Base-by-base conservation (phyloP, 768 basidiomycete species). In the Pleurotus cornucopiae region DNA sequence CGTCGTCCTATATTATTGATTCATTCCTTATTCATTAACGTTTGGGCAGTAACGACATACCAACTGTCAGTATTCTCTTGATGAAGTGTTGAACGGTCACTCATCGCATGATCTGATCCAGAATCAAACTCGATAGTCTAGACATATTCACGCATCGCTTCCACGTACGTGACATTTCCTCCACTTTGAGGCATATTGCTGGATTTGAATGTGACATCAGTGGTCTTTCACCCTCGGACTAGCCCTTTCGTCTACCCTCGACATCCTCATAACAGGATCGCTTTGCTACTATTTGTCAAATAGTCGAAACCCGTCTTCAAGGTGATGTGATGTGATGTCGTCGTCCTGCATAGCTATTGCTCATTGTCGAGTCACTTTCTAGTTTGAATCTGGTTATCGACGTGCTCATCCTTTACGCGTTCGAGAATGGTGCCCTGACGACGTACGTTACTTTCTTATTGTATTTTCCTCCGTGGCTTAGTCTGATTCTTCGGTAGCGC, bases 191-290 rank as follows among this genome's bases (percentile, higher is more conserved):
- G 58, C 65, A 54, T 61, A 60, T 54, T 21, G 48, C 20, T 52
- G 23, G 11, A 11, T 34, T 11, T 2, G 4, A 11, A 16, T 49
- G 34, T 23, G 14, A 43, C 23, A 48, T 55, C 53, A 79, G 79
- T 78, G 76, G 73, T 64, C 77, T 12, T 82, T 83, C 55, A 82
- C 81, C 2, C 67, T 73, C 1, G 82, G 81, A 6, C 69, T 84
- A 3, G 68, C 77, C 0, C 66, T 82, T 11, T 82, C 81, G 2
- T 76, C 76, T 4, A 63, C 71, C 5, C 66, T 83, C 12, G 82
- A 84, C 58, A 61, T 83, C 26, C 63, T 83, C 16, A 76, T 84
- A 47, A 78, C 79, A 4, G 68, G 62, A 2, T 71, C 70, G 44
- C 66, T 84, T 44, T 77, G 76, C 26, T 69, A 72, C 59, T 72